A percentile compares a stretch with the other conserved stretches of the same genome.
Conservation (phyloP, 228 moss, liverwort and hornwort genomes). For the Sphagnum magellanicum region DNA sequence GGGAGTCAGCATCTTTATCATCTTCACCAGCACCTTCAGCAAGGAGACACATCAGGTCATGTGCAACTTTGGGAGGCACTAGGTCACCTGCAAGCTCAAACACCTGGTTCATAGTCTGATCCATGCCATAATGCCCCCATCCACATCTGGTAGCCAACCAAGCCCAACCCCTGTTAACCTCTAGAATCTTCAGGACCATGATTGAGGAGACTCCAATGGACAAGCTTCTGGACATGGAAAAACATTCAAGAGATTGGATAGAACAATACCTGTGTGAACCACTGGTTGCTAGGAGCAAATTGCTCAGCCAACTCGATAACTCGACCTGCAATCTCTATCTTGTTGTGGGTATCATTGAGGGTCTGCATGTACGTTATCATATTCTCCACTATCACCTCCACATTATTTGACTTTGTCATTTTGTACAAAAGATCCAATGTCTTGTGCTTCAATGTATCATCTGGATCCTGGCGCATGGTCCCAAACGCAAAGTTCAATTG, state of each 20-base stretch:
- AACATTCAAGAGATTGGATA: no score
- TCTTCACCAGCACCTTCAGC: slow-evolving; percentile 99
- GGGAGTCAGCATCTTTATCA: slow-evolving; percentile 86
- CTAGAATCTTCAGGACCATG: no score
- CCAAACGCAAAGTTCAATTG: no score
- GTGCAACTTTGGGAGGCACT: slow-evolving; percentile 90
- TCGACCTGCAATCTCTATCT: slow-evolving; percentile 90
- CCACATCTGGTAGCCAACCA: no score
- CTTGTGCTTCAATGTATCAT: slow-evolving; percentile 91
- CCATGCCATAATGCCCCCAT: slow-evolving; percentile 2
- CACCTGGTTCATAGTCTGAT: slow-evolving; percentile 98
- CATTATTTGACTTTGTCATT: slow-evolving; percentile 85
- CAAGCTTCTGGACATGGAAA: no score
- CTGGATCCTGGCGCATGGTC: slow-evolving; percentile 56
- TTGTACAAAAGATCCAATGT: slow-evolving; percentile 88
- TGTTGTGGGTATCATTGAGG: slow-evolving; percentile 77
- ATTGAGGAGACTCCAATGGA: no score
- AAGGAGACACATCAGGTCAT: slow-evolving; percentile 95
- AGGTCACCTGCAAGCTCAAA: slow-evolving; percentile 97
- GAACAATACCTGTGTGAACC: slow-evolving; percentile 79
- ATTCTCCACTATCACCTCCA: slow-evolving; percentile 76
- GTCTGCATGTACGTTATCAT: slow-evolving; percentile 90
- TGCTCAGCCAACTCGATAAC: slow-evolving; percentile 92
- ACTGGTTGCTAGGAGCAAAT: slow-evolving; percentile 92
- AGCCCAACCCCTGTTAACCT: no score